These are phyloP conservation scores for Leptographium lundbergii DNA, from an alignment of 2,329 filamentous ascomycete genomes.

Conservation along the genomic window DNA sequence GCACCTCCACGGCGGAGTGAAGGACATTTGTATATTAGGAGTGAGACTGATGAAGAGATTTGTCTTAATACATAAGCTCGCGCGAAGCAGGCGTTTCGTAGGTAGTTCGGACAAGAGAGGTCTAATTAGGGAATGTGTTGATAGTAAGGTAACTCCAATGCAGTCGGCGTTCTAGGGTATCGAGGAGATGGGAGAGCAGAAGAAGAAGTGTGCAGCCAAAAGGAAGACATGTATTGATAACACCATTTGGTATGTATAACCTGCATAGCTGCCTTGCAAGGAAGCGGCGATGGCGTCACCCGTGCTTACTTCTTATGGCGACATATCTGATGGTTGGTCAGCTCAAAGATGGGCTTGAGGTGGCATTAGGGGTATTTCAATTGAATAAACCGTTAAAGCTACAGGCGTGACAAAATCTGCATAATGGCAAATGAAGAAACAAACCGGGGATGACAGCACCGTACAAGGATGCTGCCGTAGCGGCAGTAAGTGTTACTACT, in stretches of 20 bases:
- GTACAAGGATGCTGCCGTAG: no score
- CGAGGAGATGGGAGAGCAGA: not conserved
- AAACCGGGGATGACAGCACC: no score
- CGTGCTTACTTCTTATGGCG: not conserved
- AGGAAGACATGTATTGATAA: not conserved
- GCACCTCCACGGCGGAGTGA: constrained; percentile 1
- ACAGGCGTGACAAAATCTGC: not conserved
- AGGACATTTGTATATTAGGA: not conserved
- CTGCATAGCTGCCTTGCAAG: not conserved
- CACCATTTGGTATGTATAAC: not conserved
- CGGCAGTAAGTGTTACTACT: not conserved
- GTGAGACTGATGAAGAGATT: not conserved
- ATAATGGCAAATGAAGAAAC: no score
- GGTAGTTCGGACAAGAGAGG: not conserved
- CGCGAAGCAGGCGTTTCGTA: not conserved
- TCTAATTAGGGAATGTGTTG: not conserved
- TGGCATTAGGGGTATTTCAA: not conserved
- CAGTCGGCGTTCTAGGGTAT: not conserved
- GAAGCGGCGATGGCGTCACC: not conserved
- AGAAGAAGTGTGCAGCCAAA: not conserved
- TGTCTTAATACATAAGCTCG: not conserved
- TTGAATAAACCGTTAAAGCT: not conserved
- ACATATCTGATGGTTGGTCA: not conserved
- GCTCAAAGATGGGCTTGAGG: not conserved
- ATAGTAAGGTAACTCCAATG: not conserved